Base-by-base conservation (phyloP, 495 filamentous ascomycete species). In the Aspergillus steynii region DNA sequence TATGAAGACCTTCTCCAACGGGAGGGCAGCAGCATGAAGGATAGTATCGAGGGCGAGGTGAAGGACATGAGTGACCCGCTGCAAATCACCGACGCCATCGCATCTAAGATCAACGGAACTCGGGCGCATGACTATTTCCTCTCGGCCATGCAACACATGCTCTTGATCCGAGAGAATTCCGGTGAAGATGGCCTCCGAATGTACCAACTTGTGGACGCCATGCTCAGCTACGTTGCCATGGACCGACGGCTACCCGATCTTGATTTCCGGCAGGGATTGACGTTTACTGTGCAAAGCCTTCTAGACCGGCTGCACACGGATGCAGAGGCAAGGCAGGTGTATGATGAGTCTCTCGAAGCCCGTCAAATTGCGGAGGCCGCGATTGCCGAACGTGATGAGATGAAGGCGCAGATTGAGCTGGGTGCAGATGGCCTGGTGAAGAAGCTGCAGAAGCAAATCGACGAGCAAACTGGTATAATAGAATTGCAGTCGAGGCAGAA, bases 171-270 rank as follows among this genome's bases (percentile, higher is more conserved):
- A 55, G 93, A 97, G 66, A 96, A 95, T 64, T 91, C 94, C 53
- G 88, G 89, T 45, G 95, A 99, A 71, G 95, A 99, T 72, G 84
- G 93, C 42, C 75, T 97, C 34, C 87, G 93, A 32, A 96, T 97
- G 92, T 99, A 98, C 78, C 95, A 99, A 80, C 85, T 99, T 9
- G 94, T 98, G 8, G 95, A 99, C 71, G 87, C 91, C 8, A 99
- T 99, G 91, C 86, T 99, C 61, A 96, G 91, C 77, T 98, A 99
- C 73, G 95, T 99, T 60, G 95, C 93, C 59, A 99, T 99, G 96
- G 95, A 99, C 73, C 87, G 95, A 63, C 85, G 95, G 55, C 74
- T 98, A 61, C 96, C 95, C 48, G 93, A 99, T 76, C 92, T 99
- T 83, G 95, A 99, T 70, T 85, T 99, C 58, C 96, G 96, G 75